These are phyloP conservation scores for Chlorociboria aeruginascens DNA, from an alignment of 495 filamentous ascomycete species.

Conservation along the genomic window DNA sequence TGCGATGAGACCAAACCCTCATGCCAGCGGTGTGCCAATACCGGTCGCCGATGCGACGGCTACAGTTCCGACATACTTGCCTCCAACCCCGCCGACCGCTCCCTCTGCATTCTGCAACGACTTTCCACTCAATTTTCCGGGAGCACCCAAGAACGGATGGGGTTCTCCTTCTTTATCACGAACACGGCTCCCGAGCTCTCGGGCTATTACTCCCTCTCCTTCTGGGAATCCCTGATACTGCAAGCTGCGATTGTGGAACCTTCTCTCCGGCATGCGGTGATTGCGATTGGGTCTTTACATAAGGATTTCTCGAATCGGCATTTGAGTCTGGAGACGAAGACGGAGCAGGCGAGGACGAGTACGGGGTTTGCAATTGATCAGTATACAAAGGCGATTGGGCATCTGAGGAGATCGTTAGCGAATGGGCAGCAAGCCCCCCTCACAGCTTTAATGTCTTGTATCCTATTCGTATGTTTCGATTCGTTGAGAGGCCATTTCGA, in stretches of 20 bases:
- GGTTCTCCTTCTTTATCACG: conserved; percentile 9
- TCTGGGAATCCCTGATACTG: background rate
- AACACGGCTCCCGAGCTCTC: conserved; percentile 7
- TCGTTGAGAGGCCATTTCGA: conserved; percentile 11
- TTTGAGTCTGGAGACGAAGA: background rate
- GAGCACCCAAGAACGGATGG: conserved; percentile 3
- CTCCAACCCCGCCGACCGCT: background rate
- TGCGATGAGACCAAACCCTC: conserved; percentile 31
- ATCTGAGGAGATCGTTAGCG: conserved; percentile 6
- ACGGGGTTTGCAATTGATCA: conserved; percentile 9
- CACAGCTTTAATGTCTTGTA: conserved; percentile 13
- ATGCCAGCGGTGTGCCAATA: conserved; percentile 27
- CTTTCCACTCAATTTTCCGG: conserved; percentile 4
- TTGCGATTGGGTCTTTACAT: background rate
- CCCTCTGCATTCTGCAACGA: background rate
- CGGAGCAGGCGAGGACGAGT: background rate
- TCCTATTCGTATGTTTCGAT: conserved; percentile 16
- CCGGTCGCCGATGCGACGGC: conserved; percentile 30
- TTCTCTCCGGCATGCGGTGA: background rate
- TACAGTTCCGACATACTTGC: conserved; percentile 18
- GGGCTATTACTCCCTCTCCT: conserved; percentile 5
- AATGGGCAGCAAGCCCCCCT: conserved; percentile 3
- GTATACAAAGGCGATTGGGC: conserved; percentile 13
- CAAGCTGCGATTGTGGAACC: background rate
- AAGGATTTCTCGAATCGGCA: background rate